Conservation (phyloP, 2,329 filamentous ascomycete species). For the Aspergillus sojae region DNA sequence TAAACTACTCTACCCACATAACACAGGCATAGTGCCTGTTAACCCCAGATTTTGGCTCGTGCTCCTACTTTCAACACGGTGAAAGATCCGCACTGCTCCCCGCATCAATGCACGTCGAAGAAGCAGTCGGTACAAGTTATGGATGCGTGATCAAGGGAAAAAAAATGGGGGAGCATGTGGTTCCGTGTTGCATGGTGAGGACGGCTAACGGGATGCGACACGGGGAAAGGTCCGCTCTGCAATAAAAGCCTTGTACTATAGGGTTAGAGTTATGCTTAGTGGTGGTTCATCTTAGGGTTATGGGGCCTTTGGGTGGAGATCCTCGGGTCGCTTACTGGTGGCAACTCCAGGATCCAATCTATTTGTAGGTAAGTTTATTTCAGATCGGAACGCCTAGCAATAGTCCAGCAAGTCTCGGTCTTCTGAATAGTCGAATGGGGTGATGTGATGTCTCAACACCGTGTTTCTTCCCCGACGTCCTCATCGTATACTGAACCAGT, state of each 20-base stretch:
- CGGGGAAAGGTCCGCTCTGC: neutral
- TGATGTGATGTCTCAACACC: neutral
- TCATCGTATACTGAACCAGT: neutral
- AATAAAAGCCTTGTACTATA: constrained; percentile 1
- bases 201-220: constrained; percentile 1
- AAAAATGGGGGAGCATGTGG: neutral
- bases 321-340: constrained; percentile 3
- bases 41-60: constrained; percentile 10
- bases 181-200: neutral
- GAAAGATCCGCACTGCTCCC: constrained; percentile 5
- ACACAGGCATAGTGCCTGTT: neutral
- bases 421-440: neutral
- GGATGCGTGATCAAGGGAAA: neutral
- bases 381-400: neutral
- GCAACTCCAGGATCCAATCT: neutral
- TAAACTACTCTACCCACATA: constrained; percentile 3
- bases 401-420: neutral
- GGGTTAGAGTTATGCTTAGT: constrained; percentile 5
- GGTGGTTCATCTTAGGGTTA: constrained; percentile 1
- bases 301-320: neutral
- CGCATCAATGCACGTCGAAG: constrained; percentile 1
- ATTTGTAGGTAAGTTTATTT: neutral
- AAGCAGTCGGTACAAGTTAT: neutral
- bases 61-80: constrained; percentile 4
- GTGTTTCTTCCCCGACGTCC: neutral